Conservation (phyloP, 2,329 filamentous ascomycete genomes). For the Nemania diffusa region DNA sequence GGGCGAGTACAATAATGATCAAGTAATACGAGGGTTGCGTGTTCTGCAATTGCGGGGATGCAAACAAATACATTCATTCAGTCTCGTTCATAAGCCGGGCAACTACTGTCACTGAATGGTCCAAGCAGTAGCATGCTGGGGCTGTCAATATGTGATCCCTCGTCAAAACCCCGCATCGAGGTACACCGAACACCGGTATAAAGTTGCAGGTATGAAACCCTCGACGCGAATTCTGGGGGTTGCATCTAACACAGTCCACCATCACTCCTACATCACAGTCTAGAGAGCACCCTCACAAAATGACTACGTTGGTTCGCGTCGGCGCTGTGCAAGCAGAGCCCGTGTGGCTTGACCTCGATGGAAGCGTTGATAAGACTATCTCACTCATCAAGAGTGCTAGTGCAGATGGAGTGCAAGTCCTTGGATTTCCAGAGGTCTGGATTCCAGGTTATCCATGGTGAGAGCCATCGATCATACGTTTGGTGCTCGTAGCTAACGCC, state of each 20-base stretch:
- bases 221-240: conserved; percentile 15
- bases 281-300: conserved; percentile 26
- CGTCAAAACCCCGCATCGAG: conserved; percentile 29
- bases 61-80: conserved; percentile 11
- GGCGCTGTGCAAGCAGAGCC: conserved; percentile 69
- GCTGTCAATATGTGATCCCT: conserved; percentile 6
- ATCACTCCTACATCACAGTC: conserved; percentile 16
- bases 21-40: conserved; percentile 17
- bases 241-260: conserved; percentile 24
- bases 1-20: not conserved
- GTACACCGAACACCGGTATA: conserved; percentile 25
- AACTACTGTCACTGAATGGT: conserved; percentile 12
- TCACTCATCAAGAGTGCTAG: conserved; percentile 66
- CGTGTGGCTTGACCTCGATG: conserved; percentile 67
- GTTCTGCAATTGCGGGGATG: conserved; percentile 22
- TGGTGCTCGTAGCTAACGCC: conserved; percentile 40
- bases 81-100: conserved; percentile 5
- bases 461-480: conserved; percentile 37
- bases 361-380: conserved; percentile 66
- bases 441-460: conserved; percentile 65
- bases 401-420: conserved; percentile 62
- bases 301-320: conserved; percentile 49
- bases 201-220: conserved; percentile 19
- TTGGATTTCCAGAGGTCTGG: conserved; percentile 66
- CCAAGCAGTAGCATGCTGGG: not conserved